A percentile compares a stretch with the other conserved stretches of the same genome.
phyloP scores from a whole-genome alignment of 331 rosid species.

The Saraca asoca region DNA sequence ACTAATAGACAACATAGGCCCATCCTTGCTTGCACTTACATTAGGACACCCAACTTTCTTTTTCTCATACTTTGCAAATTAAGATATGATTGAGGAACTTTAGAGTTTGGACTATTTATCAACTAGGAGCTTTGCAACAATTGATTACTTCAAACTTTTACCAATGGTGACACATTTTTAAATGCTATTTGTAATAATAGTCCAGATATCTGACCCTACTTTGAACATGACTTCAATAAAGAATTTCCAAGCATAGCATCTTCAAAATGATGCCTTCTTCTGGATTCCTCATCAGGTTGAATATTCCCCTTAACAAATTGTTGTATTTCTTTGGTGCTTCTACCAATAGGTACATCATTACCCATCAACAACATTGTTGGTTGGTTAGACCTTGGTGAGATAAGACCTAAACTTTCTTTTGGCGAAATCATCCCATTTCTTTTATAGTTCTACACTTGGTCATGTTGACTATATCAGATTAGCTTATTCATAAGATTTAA shows the following conservation, averaged over 20 bases:
- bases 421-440: conserved; percentile 39
- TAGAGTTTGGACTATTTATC: conserved; percentile 37
- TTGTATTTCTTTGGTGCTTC: conserved; percentile 61
- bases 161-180: conserved; percentile 37
- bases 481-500: conserved; percentile 36
- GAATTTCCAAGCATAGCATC: conserved; percentile 43
- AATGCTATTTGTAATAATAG: conserved; percentile 40
- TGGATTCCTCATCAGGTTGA: conserved; percentile 63
- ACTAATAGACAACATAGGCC: conserved; percentile 42
- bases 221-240: conserved; percentile 46
- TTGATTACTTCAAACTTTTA: conserved; percentile 41
- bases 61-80: conserved; percentile 74
- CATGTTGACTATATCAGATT: conserved; percentile 50
- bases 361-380: conserved; percentile 99
- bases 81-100: conserved; percentile 44
- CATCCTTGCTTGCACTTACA: conserved; percentile 54
- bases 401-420: conserved; percentile 51
- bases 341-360: conserved; percentile 91
- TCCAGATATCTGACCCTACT: conserved; percentile 48
- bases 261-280: conserved; percentile 47
- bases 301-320: conserved; percentile 51
- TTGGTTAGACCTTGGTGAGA: conserved; percentile 49
- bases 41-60: conserved; percentile 87
- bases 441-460: conserved; percentile 45
- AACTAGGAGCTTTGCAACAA: conserved; percentile 34